Percentiles rank a stretch among this genome's conserved stretches.
phyloP scores from a whole-genome alignment of 352 stramenopile species.

The Phytophthora tubulina region DNA sequence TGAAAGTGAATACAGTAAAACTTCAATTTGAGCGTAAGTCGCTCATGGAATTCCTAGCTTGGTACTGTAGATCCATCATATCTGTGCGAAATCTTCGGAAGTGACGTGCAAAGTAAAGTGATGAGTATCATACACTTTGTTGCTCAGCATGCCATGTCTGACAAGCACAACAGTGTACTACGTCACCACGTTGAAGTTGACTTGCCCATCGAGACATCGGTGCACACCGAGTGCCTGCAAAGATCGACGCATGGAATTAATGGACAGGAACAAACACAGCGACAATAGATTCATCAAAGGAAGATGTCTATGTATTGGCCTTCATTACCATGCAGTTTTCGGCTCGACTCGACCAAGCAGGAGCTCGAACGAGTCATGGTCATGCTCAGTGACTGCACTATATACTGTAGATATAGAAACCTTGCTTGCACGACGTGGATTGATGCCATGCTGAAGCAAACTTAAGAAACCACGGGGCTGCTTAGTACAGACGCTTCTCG shows the following conservation, averaged over 20 bases:
- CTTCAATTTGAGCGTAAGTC: too few species aligned
- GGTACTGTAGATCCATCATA: too few species aligned
- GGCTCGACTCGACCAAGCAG: constrained; percentile 35
- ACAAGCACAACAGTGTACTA: neutral
- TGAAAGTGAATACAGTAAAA: constrained; percentile 22
- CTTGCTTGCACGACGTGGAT: constrained; percentile 31
- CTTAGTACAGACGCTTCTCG: constrained; percentile 92
- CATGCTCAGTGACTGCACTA: constrained; percentile 54
- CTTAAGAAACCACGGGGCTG: constrained; percentile 22
- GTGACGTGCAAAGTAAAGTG: too few species aligned
- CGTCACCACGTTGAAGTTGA: constrained; percentile 3
- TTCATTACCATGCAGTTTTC: constrained; percentile 55
- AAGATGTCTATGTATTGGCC: constrained; percentile 47
- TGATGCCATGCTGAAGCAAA: constrained; percentile 28
- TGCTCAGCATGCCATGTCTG: too few species aligned
- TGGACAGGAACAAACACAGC: neutral
- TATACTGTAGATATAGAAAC: constrained; percentile 53
- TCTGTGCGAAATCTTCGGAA: too few species aligned
- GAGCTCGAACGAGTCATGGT: constrained; percentile 35
- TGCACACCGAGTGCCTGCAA: neutral
- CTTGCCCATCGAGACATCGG: neutral
- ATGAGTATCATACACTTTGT: too few species aligned
- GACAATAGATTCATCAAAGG: constrained; percentile 6
- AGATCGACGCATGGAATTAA: neutral
- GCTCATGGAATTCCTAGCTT: neutral